phyloP scores from a whole-genome alignment of 768 basidiomycete genomes.

The Naganishia vishniacii region DNA sequence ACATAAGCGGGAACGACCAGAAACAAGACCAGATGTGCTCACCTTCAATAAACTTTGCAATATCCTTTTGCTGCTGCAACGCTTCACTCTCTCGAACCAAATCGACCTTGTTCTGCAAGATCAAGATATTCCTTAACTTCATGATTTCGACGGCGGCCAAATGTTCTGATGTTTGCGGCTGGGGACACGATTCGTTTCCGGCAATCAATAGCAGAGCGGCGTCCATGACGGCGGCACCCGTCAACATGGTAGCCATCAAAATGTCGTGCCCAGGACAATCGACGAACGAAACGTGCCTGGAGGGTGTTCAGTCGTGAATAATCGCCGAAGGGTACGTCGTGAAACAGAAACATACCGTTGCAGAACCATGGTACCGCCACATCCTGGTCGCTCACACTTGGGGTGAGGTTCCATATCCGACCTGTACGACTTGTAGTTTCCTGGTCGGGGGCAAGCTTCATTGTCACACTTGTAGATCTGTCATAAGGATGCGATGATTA shows the following conservation, averaged over 20 bases:
- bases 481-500: not conserved
- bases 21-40: slow-evolving; percentile 29
- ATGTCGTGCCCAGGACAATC: slow-evolving; percentile 95
- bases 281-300: slow-evolving; percentile 92
- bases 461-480: slow-evolving; percentile 99
- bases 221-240: slow-evolving; percentile 99
- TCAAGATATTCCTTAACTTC: slow-evolving; percentile 96
- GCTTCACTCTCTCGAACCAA: slow-evolving; percentile 92
- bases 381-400: slow-evolving; percentile 86
- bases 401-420: slow-evolving; percentile 92
- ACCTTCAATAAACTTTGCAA: slow-evolving; percentile 92
- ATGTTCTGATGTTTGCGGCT: slow-evolving; percentile 98
- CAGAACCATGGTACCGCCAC: slow-evolving; percentile 82
- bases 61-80: slow-evolving; percentile 92
- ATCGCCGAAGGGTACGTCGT: not conserved
- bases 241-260: slow-evolving; percentile 99
- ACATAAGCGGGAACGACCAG: not conserved
- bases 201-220: slow-evolving; percentile 92
- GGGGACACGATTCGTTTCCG: slow-evolving; percentile 97
- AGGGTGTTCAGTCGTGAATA: too few species aligned
- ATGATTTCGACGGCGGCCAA: slow-evolving; percentile 98
- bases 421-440: slow-evolving; percentile 86
- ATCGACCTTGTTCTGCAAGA: slow-evolving; percentile 98
- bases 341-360: slow-evolving; percentile 54
- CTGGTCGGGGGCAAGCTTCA: slow-evolving; percentile 82